These are phyloP conservation scores for Colletotrichum somersetense DNA, from an alignment of 2,329 filamentous ascomycete species.

Conservation along the genomic window DNA sequence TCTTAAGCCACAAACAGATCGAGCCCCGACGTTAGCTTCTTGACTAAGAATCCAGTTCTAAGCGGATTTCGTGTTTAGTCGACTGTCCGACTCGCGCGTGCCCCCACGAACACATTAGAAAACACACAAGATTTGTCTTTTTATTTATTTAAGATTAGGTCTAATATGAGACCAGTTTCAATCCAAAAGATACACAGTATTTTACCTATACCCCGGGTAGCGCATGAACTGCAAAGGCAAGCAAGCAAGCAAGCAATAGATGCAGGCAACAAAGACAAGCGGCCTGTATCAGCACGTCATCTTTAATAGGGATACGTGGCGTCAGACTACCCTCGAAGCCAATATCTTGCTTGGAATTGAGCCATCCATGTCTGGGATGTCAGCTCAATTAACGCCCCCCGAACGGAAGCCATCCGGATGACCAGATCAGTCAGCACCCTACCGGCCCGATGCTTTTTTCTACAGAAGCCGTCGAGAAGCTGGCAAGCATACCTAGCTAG, in stretches of 20 bases:
- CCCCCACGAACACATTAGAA: not conserved
- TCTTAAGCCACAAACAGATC: not conserved
- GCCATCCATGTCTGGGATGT: not conserved
- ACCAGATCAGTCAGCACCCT: not conserved
- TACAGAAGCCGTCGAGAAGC: constrained; percentile 22
- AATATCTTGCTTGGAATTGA: not conserved
- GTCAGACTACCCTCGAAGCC: not conserved
- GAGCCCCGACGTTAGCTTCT: not conserved
- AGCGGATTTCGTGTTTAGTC: not conserved
- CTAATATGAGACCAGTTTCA: not conserved
- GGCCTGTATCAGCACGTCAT: not conserved
- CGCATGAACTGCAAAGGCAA: constrained; percentile 23
- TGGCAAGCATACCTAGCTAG: not conserved
- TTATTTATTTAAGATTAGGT: not conserved
- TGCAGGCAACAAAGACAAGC: constrained; percentile 11
- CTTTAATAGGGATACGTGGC: constrained; percentile 8
- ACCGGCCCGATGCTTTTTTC: not conserved
- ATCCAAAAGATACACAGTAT: not conserved
- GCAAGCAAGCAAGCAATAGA: constrained; percentile 18
- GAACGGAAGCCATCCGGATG: not conserved
- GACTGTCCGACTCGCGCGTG: not conserved
- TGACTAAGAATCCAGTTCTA: not conserved
- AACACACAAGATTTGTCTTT: not conserved
- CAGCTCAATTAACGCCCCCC: not conserved
- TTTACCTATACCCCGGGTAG: not conserved